phyloP scores from a whole-genome alignment of 768 basidiomycete species.

The Phaffia australis region DNA sequence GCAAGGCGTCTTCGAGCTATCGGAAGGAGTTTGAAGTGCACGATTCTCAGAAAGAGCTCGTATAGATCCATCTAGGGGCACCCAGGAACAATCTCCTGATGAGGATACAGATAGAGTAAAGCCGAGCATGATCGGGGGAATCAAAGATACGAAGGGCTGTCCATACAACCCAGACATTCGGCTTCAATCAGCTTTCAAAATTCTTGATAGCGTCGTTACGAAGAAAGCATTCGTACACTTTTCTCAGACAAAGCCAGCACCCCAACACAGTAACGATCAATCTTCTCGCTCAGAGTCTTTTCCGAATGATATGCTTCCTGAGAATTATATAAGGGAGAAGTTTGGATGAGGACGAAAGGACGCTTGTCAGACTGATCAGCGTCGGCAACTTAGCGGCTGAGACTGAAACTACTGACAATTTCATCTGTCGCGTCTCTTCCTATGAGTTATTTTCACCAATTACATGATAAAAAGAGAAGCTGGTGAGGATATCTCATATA shows the following conservation, averaged over 20 bases:
- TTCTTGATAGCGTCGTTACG: neutral
- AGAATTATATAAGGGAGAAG: no score
- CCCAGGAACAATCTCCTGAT: constrained; percentile 16
- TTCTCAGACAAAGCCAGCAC: constrained; percentile 2
- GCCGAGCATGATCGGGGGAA: constrained; percentile 76
- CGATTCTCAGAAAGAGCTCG: constrained; percentile 38
- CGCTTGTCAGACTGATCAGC: no score
- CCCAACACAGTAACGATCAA: constrained; percentile 35
- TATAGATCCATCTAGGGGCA: constrained; percentile 14
- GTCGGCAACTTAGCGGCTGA: no score
- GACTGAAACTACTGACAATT: constrained; percentile 40
- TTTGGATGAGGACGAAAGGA: no score
- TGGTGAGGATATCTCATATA: no score
- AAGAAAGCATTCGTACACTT: neutral
- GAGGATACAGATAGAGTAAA: constrained; percentile 34
- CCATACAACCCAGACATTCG: neutral
- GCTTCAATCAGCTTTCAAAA: neutral
- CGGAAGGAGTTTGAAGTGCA: constrained; percentile 40
- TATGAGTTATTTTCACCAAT: neutral
- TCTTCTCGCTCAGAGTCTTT: constrained; percentile 45
- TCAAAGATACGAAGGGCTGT: constrained; percentile 44
- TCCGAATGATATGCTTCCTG: constrained; percentile 69
- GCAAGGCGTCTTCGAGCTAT: neutral
- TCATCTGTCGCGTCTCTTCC: constrained; percentile 87
- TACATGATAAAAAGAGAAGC: neutral